These are phyloP conservation scores for Lachnellula hyalina DNA, from an alignment of 2,329 filamentous ascomycete species.

Conservation along the genomic window DNA sequence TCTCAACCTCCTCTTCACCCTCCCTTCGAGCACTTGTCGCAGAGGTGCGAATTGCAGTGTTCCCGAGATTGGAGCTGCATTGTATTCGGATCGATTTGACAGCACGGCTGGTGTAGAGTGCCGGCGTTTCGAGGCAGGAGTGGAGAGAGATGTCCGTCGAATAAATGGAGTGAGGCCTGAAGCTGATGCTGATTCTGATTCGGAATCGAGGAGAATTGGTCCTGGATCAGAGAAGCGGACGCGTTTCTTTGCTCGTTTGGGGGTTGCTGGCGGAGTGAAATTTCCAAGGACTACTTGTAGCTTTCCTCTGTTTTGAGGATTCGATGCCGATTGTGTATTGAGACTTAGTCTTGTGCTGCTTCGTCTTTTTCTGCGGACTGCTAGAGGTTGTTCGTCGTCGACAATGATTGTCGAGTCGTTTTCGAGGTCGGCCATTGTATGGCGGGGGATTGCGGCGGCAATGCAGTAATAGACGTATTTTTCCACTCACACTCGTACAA, in stretches of 20 bases:
- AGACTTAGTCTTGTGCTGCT: slow-evolving; percentile 30
- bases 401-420: slow-evolving; percentile 30
- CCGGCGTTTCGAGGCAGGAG: slow-evolving; percentile 37
- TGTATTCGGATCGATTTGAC: slow-evolving; percentile 20
- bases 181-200: slow-evolving; percentile 31
- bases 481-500: background rate
- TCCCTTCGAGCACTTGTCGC: slow-evolving; percentile 51
- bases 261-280: slow-evolving; percentile 26
- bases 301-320: background rate
- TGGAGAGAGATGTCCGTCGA: slow-evolving; percentile 43
- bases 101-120: slow-evolving; percentile 39
- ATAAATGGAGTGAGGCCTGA: slow-evolving; percentile 57
- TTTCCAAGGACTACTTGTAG: slow-evolving; percentile 15
- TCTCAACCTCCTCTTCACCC: slow-evolving; percentile 51
- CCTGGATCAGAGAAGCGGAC: slow-evolving; percentile 58
- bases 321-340: slow-evolving; percentile 9
- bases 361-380: slow-evolving; percentile 50
- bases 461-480: background rate
- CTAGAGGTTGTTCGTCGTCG: slow-evolving; percentile 44
- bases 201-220: slow-evolving; percentile 27
- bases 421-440: slow-evolving; percentile 21
- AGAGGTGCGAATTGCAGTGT: slow-evolving; percentile 44
- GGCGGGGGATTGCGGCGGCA: background rate
- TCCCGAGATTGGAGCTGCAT: slow-evolving; percentile 30
- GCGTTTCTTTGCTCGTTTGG: slow-evolving; percentile 37